These are phyloP conservation scores for Ploettnerulaceae sp. DNA, from an alignment of 2,329 filamentous ascomycete species.

Conservation along the genomic window DNA sequence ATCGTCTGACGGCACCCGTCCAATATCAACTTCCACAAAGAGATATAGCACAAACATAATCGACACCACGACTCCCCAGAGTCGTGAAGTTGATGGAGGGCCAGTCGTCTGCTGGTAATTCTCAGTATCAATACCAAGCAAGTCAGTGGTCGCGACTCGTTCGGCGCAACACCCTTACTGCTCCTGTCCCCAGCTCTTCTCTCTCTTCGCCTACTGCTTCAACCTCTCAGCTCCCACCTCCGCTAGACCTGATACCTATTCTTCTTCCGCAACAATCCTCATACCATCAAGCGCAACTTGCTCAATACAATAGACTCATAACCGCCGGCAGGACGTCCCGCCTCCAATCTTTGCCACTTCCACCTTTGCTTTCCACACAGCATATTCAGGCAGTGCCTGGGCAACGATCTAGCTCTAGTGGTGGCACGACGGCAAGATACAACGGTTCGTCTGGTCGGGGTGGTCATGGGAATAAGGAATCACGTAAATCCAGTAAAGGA, in stretches of 20 bases:
- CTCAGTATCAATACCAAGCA: conserved; percentile 36
- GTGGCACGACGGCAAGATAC: conserved; percentile 29
- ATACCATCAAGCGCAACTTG: conserved; percentile 56
- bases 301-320: conserved; percentile 62
- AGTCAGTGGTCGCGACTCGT: conserved; percentile 35
- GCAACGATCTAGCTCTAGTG: conserved; percentile 50
- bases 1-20: conserved; percentile 2
- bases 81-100: conserved; percentile 35
- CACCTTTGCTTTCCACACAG: conserved; percentile 51
- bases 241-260: conserved; percentile 52
- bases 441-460: conserved; percentile 46
- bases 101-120: conserved; percentile 30
- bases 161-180: conserved; percentile 33
- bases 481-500: conserved; percentile 52
- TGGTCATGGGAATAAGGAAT: conserved; percentile 56
- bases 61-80: conserved; percentile 20
- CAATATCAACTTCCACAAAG: neutral
- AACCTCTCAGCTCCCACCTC: conserved; percentile 35
- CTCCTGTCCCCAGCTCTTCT: conserved; percentile 22
- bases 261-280: conserved; percentile 54
- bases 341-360: conserved; percentile 51
- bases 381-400: conserved; percentile 50
- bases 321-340: conserved; percentile 46
- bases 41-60: conserved; percentile 2
- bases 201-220: conserved; percentile 28